phyloP scores from a whole-genome alignment of 768 basidiomycete genomes.

The Antrodiella citrinella region DNA sequence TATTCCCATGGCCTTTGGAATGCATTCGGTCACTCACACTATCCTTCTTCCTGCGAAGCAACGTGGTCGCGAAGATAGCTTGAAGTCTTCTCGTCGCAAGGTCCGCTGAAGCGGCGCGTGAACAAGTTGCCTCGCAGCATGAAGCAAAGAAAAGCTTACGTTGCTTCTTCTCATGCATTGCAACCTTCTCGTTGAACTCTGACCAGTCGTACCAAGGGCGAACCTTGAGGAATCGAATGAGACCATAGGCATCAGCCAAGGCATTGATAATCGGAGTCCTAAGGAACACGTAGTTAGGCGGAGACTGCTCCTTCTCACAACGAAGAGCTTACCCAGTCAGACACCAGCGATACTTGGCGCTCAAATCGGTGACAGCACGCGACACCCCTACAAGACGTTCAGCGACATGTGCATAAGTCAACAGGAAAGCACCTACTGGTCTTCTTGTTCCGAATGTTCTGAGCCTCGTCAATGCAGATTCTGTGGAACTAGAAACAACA shows the following conservation, averaged over 20 bases:
- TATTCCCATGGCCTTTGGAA: too few species aligned
- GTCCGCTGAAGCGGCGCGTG: slow-evolving; percentile 25
- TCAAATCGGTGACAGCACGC: slow-evolving; percentile 45
- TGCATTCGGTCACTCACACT: slow-evolving; percentile 12
- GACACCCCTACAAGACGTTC: slow-evolving; percentile 33
- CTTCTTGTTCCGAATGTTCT: slow-evolving; percentile 34
- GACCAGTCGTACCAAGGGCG: slow-evolving; percentile 35
- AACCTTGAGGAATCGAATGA: slow-evolving; percentile 32
- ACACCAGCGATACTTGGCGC: slow-evolving; percentile 53
- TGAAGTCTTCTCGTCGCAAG: slow-evolving; percentile 54
- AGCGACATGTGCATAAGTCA: background rate
- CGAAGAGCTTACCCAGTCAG: slow-evolving; percentile 43
- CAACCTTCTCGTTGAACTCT: slow-evolving; percentile 27
- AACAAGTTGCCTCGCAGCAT: background rate
- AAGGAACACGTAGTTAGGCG: background rate
- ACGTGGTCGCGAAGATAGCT: slow-evolving; percentile 42
- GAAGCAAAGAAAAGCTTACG: slow-evolving; percentile 31
- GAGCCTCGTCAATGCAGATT: slow-evolving; percentile 49
- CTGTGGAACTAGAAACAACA: slow-evolving; percentile 36
- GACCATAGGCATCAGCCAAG: slow-evolving; percentile 44
- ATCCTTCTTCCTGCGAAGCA: slow-evolving; percentile 48
- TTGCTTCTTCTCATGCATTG: slow-evolving; percentile 36
- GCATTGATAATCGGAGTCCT: slow-evolving; percentile 61
- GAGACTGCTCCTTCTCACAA: slow-evolving; percentile 1
- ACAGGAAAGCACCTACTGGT: slow-evolving; percentile 31